phyloP scores from a whole-genome alignment of 345 rosid genomes.

The Populus alba region DNA sequence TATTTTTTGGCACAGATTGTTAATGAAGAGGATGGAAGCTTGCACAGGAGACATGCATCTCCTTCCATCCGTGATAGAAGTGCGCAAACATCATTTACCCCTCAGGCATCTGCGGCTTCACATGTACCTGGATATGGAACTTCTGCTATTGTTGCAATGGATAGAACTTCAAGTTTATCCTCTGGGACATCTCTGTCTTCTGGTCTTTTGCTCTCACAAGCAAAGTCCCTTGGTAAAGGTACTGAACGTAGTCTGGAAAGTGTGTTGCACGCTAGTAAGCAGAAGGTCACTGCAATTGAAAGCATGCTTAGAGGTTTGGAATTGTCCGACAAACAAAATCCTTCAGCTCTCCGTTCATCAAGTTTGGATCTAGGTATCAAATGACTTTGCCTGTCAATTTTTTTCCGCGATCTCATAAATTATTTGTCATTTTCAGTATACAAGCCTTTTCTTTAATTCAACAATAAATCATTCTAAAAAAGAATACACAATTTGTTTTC shows the following conservation, averaged over 20 bases:
- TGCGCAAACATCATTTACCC: slow-evolving; percentile 50
- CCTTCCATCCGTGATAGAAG: slow-evolving; percentile 91
- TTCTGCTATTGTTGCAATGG: slow-evolving; percentile 97
- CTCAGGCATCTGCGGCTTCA: slow-evolving; percentile 54
- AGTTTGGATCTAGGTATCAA: slow-evolving; percentile 97
- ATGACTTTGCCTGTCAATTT: slow-evolving; percentile 25
- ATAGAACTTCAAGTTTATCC: slow-evolving; percentile 72
- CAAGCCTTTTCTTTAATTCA: slow-evolving; percentile 21
- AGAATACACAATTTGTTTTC: neutral
- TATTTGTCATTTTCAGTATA: neutral
- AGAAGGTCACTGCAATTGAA: slow-evolving; percentile 97
- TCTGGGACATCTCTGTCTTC: slow-evolving; percentile 69
- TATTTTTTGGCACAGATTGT: slow-evolving; percentile 50
- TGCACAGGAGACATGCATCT: slow-evolving; percentile 94
- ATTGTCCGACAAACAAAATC: slow-evolving; percentile 77
- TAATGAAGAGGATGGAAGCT: slow-evolving; percentile 94
- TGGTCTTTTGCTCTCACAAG: slow-evolving; percentile 71
- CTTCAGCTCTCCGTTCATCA: slow-evolving; percentile 71
- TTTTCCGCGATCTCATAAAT: neutral
- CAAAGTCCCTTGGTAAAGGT: slow-evolving; percentile 65
- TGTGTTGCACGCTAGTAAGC: slow-evolving; percentile 93
- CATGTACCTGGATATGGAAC: slow-evolving; percentile 85
- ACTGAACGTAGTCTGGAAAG: slow-evolving; percentile 91
- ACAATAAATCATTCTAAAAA: neutral
- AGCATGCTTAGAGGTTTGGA: slow-evolving; percentile 98